Conservation (phyloP, 2,329 filamentous ascomycete species). For the Diaporthe sp. region DNA sequence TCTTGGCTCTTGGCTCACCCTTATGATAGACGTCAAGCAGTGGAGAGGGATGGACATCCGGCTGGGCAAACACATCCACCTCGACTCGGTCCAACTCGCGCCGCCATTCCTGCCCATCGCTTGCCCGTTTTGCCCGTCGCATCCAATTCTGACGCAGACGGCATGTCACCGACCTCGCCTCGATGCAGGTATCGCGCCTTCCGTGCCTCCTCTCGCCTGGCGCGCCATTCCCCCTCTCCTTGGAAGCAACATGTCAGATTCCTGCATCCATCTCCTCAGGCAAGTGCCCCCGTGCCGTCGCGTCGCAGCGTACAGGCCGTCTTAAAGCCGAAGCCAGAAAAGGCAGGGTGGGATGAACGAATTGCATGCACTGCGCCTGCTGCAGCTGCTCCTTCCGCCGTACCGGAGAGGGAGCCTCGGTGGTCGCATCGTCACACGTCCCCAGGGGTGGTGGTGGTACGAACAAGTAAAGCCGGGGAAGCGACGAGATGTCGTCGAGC, state of each 20-base stretch:
- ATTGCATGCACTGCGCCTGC: not conserved
- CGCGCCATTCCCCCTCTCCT: not conserved
- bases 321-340: conserved; percentile 1
- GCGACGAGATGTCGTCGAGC: conserved; percentile 28
- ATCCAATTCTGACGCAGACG: not conserved
- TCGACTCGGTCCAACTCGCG: not conserved
- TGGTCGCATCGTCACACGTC: not conserved
- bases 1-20: conserved; percentile 19
- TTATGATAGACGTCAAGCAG: not conserved
- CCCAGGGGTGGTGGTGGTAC: not conserved
- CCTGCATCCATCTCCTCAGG: not conserved
- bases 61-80: not conserved
- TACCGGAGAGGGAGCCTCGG: conserved; percentile 1
- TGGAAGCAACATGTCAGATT: conserved; percentile 9
- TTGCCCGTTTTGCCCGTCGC: not conserved
- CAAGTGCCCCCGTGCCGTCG: not conserved
- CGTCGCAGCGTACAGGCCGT: not conserved
- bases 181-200: conserved; percentile 15
- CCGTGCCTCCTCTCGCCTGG: not conserved
- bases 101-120: not conserved
- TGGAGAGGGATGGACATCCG: not conserved
- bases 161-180: not conserved
- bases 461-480: conserved; percentile 30
- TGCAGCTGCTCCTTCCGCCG: not conserved
- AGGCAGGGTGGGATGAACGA: not conserved